Percentiles rank a stretch among this genome's conserved stretches.
These are phyloP conservation scores for Hymenoscyphus repandus DNA, from an alignment of 2,329 filamentous ascomycete species.

Conservation along the genomic window DNA sequence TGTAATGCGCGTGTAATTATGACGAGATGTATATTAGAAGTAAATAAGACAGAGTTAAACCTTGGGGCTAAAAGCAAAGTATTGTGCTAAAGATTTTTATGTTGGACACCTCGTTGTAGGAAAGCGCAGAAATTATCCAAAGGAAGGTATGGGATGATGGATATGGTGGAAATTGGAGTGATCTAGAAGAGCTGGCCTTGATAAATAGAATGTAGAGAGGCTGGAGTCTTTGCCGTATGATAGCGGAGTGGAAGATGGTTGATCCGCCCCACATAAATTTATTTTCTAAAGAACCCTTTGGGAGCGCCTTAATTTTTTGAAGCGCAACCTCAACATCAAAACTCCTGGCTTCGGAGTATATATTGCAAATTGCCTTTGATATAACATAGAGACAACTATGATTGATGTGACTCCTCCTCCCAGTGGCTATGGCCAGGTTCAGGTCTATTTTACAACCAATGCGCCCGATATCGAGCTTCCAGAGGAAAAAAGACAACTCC, in stretches of 20 bases:
- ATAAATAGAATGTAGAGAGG: too few relatives aligned
- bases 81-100: too few relatives aligned
- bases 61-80: too few relatives aligned
- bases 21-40: too few relatives aligned
- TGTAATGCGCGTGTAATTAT: too few relatives aligned
- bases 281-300: neutral
- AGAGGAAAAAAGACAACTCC: slow-evolving; percentile 55
- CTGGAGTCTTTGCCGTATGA: too few relatives aligned
- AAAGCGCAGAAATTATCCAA: too few relatives aligned
- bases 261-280: neutral
- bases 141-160: too few relatives aligned
- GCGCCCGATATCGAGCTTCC: slow-evolving; percentile 58
- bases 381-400: slow-evolving; percentile 13
- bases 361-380: slow-evolving; percentile 1
- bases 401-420: slow-evolving; percentile 8
- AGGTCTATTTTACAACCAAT: slow-evolving; percentile 62
- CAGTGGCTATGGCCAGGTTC: slow-evolving; percentile 46
- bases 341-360: neutral
- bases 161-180: too few relatives aligned
- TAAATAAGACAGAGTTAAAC: too few relatives aligned
- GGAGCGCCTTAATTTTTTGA: neutral
- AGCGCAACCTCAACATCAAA: neutral
- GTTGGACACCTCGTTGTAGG: too few relatives aligned
- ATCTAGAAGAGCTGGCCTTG: too few relatives aligned
- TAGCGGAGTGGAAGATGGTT: neutral